Base-by-base conservation (phyloP, 2,329 filamentous ascomycete species). In the Myriosclerotinia scirpicola region DNA sequence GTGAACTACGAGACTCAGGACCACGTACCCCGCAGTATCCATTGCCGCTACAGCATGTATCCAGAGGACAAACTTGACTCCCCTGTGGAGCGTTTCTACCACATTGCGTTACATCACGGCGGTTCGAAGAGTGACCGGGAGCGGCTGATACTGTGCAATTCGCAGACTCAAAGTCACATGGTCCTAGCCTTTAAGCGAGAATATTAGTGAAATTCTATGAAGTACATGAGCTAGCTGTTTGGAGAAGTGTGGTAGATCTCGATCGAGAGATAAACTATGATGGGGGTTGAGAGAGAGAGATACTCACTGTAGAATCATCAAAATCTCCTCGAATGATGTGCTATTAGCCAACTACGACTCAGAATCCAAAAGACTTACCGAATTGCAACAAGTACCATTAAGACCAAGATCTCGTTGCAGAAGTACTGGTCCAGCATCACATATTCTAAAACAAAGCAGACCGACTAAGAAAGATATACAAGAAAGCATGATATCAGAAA, bases 121-220 rank as follows among this genome's bases (percentile, higher is more conserved):
- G 69, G 62, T 30, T 69, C 66, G 26, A 65, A 59, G 64, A 77
- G 34, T 58, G 46, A 38, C 26, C 9, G 5, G n/a, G 6, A 3
- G 22, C 12, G 2, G 20, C 2, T 9, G 11, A 2, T 17, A 22
- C 38, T 14, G 40, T 46, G 30, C 54, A 65, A 36, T 60, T 50
- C 20, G 20, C 11, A 50, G 63, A 26, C 26, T 34, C 22, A 6
- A 40, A 34, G 36, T 58, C 44, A 34, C 22, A 60, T 3, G 38
- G 26, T 38, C 62, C 62, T 48, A 12, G 8, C 53, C 53, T 55
- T n/a, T 38, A 14, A 30, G 48, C 4, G 11, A 8, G 4, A 17
- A 8, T 2, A 40, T 54, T 17, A 63, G 48, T 20, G n/a, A n/a
- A 17, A 34, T 44, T 8, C 3, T 15, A 42, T 34, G 8, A 14